Evolutionary conservation across 108 stramenopile species (phyloP).

Genomic region (Cyclotella atomus): DNA sequence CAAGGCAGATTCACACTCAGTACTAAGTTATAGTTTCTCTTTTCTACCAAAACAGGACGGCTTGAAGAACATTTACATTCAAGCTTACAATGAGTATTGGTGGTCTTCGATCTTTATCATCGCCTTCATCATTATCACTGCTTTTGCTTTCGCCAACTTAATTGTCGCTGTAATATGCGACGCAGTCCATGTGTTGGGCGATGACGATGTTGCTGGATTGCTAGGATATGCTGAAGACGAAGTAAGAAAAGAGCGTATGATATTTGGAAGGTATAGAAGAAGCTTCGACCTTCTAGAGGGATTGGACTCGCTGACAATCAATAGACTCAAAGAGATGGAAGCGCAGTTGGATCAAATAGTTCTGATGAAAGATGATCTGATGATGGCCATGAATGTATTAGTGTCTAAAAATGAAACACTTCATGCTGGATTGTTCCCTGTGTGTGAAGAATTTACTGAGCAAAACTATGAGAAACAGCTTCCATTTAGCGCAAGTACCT

Average conservation of each 20-base stretch:
- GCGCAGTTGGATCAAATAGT: constrained; percentile 19
- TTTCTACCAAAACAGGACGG: background rate
- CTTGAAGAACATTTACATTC: background rate
- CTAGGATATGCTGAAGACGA: constrained; percentile 21
- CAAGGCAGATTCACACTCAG: background rate
- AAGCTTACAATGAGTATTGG: constrained; percentile 20
- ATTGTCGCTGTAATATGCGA: constrained; percentile 87
- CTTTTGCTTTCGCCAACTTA: constrained; percentile 78
- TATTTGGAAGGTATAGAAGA: background rate
- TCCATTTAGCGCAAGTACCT: too few relatives aligned
- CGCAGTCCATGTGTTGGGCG: constrained; percentile 60
- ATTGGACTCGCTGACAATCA: background rate
- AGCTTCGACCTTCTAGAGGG: background rate
- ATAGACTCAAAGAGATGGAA: background rate
- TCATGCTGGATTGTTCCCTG: too few relatives aligned
- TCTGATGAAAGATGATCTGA: constrained; percentile 18
- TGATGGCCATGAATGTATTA: background rate
- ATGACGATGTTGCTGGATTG: constrained; percentile 59
- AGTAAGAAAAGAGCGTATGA: background rate
- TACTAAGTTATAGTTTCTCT: background rate
- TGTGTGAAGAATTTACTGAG: too few relatives aligned
- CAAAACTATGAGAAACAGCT: too few relatives aligned
- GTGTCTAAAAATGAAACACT: background rate
- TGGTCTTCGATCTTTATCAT: constrained; percentile 72
- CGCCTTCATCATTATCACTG: constrained; percentile 69